Conservation (phyloP, 2,329 filamentous ascomycete genomes). For the Leptographium lundbergii region DNA sequence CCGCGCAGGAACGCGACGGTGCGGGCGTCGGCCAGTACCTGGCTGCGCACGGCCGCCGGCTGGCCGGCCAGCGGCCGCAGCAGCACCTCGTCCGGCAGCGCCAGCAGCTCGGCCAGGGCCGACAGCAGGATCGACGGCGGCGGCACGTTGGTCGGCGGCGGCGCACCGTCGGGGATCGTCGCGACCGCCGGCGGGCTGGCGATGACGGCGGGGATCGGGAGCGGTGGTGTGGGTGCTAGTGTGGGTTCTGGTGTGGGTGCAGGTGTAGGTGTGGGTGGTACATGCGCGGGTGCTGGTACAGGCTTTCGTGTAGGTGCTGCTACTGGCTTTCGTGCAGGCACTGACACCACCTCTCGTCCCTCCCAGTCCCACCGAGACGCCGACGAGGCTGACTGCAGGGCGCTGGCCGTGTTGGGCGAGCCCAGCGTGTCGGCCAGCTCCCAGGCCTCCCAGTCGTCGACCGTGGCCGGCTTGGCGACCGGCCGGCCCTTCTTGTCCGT, state of each 20-base stretch:
- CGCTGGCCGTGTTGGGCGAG: not conserved
- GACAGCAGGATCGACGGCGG: constrained; percentile 75
- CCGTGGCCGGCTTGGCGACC: constrained; percentile 15
- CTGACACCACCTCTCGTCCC: constrained; percentile 19
- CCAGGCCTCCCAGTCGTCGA: constrained; percentile 34
- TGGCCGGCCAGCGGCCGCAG: constrained; percentile 53
- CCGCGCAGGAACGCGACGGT: constrained; percentile 51
- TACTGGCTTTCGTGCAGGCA: not conserved
- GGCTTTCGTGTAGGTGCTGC: too few species aligned
- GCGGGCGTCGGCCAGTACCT: constrained; percentile 48
- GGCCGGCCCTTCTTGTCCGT: not conserved
- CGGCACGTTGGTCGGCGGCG: constrained; percentile 74
- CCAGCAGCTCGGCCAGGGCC: constrained; percentile 59
- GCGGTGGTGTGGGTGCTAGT: not conserved
- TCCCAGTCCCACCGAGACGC: constrained; percentile 37
- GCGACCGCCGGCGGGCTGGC: not conserved
- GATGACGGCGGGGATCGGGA: not conserved
- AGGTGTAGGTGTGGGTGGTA: too few species aligned
- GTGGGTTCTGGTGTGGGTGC: not conserved
- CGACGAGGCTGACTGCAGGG: not conserved
- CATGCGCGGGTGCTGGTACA: too few species aligned
- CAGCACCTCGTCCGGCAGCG: constrained; percentile 48
- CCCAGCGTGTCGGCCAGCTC: constrained; percentile 6
- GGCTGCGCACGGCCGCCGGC: constrained; percentile 43
- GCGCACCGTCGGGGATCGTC: constrained; percentile 21